phyloP scores from a whole-genome alignment of 2,329 filamentous ascomycete genomes.

The Sporothrix sp. region DNA sequence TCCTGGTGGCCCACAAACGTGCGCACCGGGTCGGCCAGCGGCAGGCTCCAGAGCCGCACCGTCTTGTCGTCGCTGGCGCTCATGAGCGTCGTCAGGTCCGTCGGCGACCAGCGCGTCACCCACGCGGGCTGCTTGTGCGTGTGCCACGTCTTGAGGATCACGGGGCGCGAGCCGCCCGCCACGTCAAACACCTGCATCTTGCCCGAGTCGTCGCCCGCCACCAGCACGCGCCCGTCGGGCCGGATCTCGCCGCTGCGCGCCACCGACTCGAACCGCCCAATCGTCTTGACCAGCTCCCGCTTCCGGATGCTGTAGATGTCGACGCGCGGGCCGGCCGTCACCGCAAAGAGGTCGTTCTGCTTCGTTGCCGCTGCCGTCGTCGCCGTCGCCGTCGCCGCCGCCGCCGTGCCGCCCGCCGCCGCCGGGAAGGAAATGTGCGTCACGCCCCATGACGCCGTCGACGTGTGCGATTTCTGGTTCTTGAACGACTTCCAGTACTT shows the following conservation, averaged over 20 bases:
- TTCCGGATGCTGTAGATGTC: conserved; percentile 91
- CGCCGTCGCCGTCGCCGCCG: conserved; percentile 33
- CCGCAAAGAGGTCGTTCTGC: conserved; percentile 68
- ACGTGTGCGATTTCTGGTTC: conserved; percentile 80
- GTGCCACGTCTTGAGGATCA: conserved; percentile 91
- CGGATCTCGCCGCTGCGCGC: conserved; percentile 84
- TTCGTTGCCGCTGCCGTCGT: conserved; percentile 32
- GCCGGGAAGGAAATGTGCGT: conserved; percentile 75
- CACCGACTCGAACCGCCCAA: conserved; percentile 85
- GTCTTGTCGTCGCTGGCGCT: conserved; percentile 88
- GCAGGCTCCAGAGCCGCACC: conserved; percentile 88
- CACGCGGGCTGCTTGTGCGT: conserved; percentile 92
- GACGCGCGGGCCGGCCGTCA: conserved; percentile 87
- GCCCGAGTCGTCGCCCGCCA: conserved; percentile 85
- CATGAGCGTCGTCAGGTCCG: conserved; percentile 76
- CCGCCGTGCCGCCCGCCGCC: conserved; percentile 22
- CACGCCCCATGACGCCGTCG: conserved; percentile 79
- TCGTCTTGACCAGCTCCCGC: conserved; percentile 84
- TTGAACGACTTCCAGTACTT: conserved; percentile 94
- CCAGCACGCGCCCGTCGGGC: conserved; percentile 76
- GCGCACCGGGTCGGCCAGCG: conserved; percentile 63
- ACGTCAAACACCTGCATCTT: conserved; percentile 94
- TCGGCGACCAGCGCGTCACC: conserved; percentile 83
- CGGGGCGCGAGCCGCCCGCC: conserved; percentile 52
- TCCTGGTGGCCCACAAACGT: conserved; percentile 82